Percentiles rank a stretch among this genome's conserved stretches.
These are phyloP conservation scores for Penicillium argentinense DNA, from an alignment of 495 filamentous ascomycete species.

Conservation along the genomic window DNA sequence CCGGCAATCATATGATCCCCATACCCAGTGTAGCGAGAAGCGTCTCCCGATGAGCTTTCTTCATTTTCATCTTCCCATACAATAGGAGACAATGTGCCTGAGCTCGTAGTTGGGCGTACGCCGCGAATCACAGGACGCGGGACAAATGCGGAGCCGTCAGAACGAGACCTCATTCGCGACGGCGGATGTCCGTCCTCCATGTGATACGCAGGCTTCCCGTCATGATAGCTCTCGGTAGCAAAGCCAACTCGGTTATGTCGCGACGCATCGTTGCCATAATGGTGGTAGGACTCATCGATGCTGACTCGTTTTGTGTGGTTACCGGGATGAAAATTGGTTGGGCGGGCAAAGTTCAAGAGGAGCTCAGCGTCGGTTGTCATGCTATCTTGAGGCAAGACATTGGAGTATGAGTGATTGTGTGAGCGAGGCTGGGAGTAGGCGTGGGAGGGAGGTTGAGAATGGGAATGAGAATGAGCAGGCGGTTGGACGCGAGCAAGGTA, in stretches of 20 bases:
- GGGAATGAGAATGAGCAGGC: conserved; percentile 42
- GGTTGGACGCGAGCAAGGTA: conserved; percentile 36
- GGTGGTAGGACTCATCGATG: conserved; percentile 35
- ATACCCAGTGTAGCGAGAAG: conserved; percentile 9
- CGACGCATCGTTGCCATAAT: conserved; percentile 25
- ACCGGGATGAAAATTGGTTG: conserved; percentile 35
- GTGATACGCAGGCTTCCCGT: conserved; percentile 15
- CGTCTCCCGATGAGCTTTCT: conserved; percentile 18
- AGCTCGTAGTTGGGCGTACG: conserved; percentile 43
- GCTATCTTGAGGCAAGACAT: conserved; percentile 33
- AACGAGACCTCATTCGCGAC: conserved; percentile 46
- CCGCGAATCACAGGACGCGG: conserved; percentile 40
- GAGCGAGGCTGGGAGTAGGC: not conserved
- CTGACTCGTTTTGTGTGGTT: conserved; percentile 35
- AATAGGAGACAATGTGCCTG: conserved; percentile 38
- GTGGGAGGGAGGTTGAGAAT: not conserved
- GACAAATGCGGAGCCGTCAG: conserved; percentile 45
- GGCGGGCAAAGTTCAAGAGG: conserved; percentile 48
- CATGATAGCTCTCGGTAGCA: conserved; percentile 9
- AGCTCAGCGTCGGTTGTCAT: conserved; percentile 56
- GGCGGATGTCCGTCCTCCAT: conserved; percentile 21
- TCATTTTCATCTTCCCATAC: conserved; percentile 40
- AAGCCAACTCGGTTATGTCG: conserved; percentile 27
- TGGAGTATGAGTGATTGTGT: not conserved
- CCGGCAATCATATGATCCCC: not conserved